These are phyloP conservation scores for Abelmoschus esculentus DNA, from an alignment of 345 rosid species.

Conservation along the genomic window DNA sequence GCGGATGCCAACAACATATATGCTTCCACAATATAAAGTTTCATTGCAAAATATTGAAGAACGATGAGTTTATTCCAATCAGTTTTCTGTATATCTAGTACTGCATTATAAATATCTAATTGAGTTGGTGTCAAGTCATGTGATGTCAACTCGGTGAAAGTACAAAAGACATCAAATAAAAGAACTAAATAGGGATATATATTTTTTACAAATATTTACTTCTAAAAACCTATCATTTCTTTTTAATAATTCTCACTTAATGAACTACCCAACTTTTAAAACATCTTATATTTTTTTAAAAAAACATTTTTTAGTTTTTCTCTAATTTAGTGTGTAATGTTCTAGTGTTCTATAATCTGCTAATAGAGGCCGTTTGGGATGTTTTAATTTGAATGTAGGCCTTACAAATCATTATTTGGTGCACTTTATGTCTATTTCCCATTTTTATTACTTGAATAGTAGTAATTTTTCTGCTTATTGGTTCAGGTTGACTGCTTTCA, in stretches of 20 bases:
- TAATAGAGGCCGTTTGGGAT: background rate
- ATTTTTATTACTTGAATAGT: background rate
- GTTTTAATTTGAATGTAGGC: background rate
- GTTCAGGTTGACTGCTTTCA: constrained; percentile 97
- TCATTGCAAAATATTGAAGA: background rate
- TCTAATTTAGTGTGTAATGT: background rate
- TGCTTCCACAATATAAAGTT: background rate
- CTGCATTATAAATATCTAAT: background rate
- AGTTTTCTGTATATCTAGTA: background rate
- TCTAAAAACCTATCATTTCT: background rate
- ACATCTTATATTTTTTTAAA: background rate
- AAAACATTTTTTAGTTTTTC: background rate
- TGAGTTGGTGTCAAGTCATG: background rate
- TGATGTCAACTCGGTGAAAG: background rate
- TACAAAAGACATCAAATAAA: background rate
- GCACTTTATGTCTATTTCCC: background rate
- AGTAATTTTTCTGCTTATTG: constrained; percentile 6
- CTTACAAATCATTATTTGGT: background rate
- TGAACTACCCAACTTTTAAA: background rate
- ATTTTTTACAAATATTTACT: background rate
- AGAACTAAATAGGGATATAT: background rate
- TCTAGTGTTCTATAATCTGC: background rate
- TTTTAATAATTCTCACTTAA: too few relatives aligned
- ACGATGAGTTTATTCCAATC: background rate
- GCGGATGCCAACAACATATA: background rate